Base-by-base conservation (phyloP, 495 filamentous ascomycete species). In the Aspergillus ostianus region DNA sequence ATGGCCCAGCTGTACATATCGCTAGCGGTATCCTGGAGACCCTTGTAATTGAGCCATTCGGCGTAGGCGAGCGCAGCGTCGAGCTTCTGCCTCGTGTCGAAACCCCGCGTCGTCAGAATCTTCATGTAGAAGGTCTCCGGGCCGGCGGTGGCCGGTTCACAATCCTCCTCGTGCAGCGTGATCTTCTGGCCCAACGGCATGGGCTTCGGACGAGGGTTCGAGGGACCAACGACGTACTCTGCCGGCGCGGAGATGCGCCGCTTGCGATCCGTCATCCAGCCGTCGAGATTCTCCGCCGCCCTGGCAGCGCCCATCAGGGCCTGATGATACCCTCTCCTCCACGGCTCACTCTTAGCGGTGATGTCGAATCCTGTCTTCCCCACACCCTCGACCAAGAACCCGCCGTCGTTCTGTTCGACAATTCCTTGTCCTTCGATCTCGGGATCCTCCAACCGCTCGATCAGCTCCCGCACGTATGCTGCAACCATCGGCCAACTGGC, bases 311-410 rank as follows among this genome's bases (percentile, higher is more conserved):
- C 81, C 85, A 96, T 90, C 23, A 96, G 70, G 19, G 85, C 81
- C 63, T 93, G 83, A 70, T 85, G 92, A 66, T 97, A 97, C 0
- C 91, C 90, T 53, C 89, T 78, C 64, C 89, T 76, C 92, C 92
- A 97, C 30, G 86, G 75, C 70, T 93, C 88, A 45, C 84, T 83
- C 71, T 92, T 97, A 2, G 71, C 76, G 0, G 84, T 84, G 56
- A 94, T 76, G 76, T 97, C 91, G 46, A 81, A 82, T 0, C 86
- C 87, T 7, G 80, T 82, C 57, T 73, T 81, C 0, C 84, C 84
- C 21, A 85, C 67, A 0, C 80, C 84, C 17, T 79, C 77, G 4
- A 85, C 78, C 20, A 81, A 53, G 3, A 85, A 75, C 5, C 79
- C 84, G 5, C 82, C 85, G 7, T 85, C 85, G 2, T 76, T 80